Conservation (phyloP, 805 yeast species). For the Saturnispora kantuleensis region DNA sequence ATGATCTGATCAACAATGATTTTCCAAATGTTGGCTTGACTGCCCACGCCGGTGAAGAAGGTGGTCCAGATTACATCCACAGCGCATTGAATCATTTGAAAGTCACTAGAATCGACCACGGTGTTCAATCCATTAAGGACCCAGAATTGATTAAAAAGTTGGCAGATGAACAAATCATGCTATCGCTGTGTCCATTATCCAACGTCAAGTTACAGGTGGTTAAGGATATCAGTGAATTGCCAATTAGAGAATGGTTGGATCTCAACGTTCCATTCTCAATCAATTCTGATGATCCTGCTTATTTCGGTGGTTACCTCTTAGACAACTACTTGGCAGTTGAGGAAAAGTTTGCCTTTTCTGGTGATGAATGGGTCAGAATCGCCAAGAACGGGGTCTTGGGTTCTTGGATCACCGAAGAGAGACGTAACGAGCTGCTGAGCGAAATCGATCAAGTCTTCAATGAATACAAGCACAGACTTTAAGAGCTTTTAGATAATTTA, state of each 20-base stretch:
- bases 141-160: slow-evolving; percentile 45
- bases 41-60: slow-evolving; percentile 90
- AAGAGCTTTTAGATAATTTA: background rate
- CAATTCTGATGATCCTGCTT: slow-evolving; percentile 75
- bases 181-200: slow-evolving; percentile 70
- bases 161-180: slow-evolving; percentile 44
- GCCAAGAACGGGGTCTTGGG: slow-evolving; percentile 61
- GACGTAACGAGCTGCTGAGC: slow-evolving; percentile 38
- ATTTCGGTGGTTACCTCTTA: slow-evolving; percentile 75
- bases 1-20: slow-evolving; percentile 34
- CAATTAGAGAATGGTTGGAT: slow-evolving; percentile 51
- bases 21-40: slow-evolving; percentile 54
- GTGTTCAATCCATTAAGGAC: slow-evolving; percentile 55
- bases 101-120: slow-evolving; percentile 72
- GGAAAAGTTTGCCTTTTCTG: slow-evolving; percentile 50
- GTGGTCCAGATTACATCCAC: slow-evolving; percentile 58
- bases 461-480: slow-evolving; percentile 17
- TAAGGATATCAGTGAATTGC: slow-evolving; percentile 54
- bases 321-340: slow-evolving; percentile 67
- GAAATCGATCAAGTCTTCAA: slow-evolving; percentile 34
- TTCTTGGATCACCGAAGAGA: slow-evolving; percentile 56
- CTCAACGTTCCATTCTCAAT: slow-evolving; percentile 60
- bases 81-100: slow-evolving; percentile 49
- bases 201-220: slow-evolving; percentile 72
- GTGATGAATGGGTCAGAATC: slow-evolving; percentile 51